phyloP scores from a whole-genome alignment of 2,329 filamentous ascomycete species.

The Nemania abortiva region DNA sequence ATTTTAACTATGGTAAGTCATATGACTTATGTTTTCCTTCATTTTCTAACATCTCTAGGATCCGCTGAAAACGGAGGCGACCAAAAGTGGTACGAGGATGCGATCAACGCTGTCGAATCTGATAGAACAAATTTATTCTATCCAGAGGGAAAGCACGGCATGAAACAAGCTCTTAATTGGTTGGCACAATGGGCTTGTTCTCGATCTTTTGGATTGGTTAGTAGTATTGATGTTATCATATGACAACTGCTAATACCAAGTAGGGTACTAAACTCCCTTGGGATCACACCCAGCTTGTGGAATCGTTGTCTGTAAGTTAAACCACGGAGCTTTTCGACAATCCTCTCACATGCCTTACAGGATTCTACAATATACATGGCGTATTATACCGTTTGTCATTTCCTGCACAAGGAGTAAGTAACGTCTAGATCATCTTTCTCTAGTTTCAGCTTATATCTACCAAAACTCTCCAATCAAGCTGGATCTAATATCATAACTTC shows the following conservation, averaged over 20 bases:
- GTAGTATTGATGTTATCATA: neutral
- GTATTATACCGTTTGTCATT: constrained; percentile 76
- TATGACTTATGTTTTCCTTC: neutral
- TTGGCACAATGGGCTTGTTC: constrained; percentile 95
- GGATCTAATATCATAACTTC: neutral
- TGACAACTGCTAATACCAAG: constrained; percentile 13
- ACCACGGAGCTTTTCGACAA: neutral
- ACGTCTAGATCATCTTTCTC: neutral
- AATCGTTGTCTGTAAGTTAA: constrained; percentile 74
- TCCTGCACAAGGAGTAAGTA: constrained; percentile 77
- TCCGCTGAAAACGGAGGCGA: constrained; percentile 35
- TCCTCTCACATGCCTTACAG: constrained; percentile 16
- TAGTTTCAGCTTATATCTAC: neutral
- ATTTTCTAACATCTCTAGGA: constrained; percentile 60
- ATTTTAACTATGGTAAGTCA: constrained; percentile 89
- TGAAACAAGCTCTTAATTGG: constrained; percentile 87
- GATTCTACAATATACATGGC: constrained; percentile 95
- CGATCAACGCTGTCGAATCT: constrained; percentile 78
- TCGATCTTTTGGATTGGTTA: constrained; percentile 81
- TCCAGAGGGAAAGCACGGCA: constrained; percentile 80
- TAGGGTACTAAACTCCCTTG: constrained; percentile 90
- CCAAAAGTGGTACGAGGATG: constrained; percentile 76
- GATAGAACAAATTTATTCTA: constrained; percentile 74
- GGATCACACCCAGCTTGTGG: constrained; percentile 91
- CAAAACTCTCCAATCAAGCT: neutral